Evolutionary conservation across 495 filamentous ascomycete genomes (phyloP), one percentile per base, ranked within the genome.

Genomic region (Mytilinidion resinicola): DNA sequence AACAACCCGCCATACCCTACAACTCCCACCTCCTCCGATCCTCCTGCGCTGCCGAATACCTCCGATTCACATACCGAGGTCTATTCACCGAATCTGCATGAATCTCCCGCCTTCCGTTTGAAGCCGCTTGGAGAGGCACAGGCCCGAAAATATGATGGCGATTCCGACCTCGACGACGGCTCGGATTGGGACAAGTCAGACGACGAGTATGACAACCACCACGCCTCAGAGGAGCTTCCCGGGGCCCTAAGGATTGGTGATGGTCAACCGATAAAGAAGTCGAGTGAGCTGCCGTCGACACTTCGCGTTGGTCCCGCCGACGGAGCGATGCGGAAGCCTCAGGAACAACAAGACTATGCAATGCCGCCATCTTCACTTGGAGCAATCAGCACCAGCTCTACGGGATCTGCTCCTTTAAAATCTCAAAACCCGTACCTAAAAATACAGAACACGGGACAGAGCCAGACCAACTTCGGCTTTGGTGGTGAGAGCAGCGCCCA

Each of bases 1-100:
- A 66, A 70, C 47, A 65, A 70, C 37, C 68, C 65, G 15, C 68
- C 66, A 11, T 70, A 68, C 54, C 66, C 68, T 25, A 64, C 48
- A n/a, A 57, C 60, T 20, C 63, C 68, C 36, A 42, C 49, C 48
- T 44, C 44, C 19, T 59, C 61, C 39, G 54, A 55, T 7, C 59
- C 63, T 9, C 63, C 63, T 9, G 12, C 30, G n/a, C 17, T 65
- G 1, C 55, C 58, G 20, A 1, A 54, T 3, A 30, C 60, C 15
- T 51, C 42, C 47, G 48, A 53, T 11, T 41, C n/a, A 7, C 56
- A 35, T 17, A 34, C 36, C 14, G 34, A 56, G 12, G 41, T 52
- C 25, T 57, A 57, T 21, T 67, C 63, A 9, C 55, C 50, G 34
- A 33, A 57, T 30, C 49, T 55, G 21, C 39, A 44, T 52, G 47